These are phyloP conservation scores for Yarrowia phangngaensis DNA, from an alignment of 805 yeast species.

Conservation along the genomic window DNA sequence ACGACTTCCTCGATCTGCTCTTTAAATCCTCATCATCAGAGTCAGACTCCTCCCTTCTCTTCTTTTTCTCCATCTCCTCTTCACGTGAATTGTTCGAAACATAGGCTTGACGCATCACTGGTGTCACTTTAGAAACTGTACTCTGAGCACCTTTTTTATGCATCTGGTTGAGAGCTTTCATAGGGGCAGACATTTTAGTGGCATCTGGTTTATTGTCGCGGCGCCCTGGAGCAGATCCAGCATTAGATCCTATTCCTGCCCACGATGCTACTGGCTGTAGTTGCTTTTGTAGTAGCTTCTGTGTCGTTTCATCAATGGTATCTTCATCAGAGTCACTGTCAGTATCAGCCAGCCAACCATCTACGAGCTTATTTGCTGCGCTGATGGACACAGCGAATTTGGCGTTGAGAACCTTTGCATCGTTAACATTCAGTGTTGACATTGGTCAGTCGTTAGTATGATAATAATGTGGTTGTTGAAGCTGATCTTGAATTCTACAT, in stretches of 20 bases:
- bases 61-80: neutral
- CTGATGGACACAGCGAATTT: slow-evolving; percentile 19
- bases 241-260: slow-evolving; percentile 20
- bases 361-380: slow-evolving; percentile 14
- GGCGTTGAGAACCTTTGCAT: slow-evolving; percentile 23
- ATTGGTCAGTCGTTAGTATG: no score
- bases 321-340: slow-evolving; percentile 5
- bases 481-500: no score
- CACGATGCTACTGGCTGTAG: slow-evolving; percentile 14
- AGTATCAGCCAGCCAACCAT: slow-evolving; percentile 9
- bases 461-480: no score
- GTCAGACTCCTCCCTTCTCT: slow-evolving; percentile 6
- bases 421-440: slow-evolving; percentile 22
- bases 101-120: slow-evolving; percentile 9
- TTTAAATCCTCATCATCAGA: slow-evolving; percentile 14
- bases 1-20: slow-evolving; percentile 14
- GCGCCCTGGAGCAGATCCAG: slow-evolving; percentile 1
- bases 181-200: slow-evolving; percentile 18
- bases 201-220: slow-evolving; percentile 7
- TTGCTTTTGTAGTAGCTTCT: slow-evolving; percentile 10
- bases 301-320: slow-evolving; percentile 2
- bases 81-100: neutral
- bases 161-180: slow-evolving; percentile 11
- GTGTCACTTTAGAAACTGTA: slow-evolving; percentile 1
- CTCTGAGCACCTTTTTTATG: neutral